phyloP scores from a whole-genome alignment of 2,329 filamentous ascomycete genomes.

The Paracorniculantispora psalliotae region DNA sequence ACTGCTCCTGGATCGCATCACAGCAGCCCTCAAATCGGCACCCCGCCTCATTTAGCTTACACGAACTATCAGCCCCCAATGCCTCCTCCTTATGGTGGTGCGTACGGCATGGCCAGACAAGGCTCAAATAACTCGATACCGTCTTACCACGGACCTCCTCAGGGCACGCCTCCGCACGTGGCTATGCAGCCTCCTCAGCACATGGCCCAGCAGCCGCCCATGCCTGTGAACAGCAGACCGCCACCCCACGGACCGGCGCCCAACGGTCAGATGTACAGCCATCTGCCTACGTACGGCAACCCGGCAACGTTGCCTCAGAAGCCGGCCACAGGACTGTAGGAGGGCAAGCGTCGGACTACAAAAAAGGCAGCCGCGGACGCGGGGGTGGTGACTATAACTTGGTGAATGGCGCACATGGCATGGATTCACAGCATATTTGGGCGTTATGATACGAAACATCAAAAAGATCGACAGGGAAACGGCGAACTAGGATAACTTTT shows the following conservation, averaged over 20 bases:
- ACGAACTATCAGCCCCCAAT: constrained; percentile 42
- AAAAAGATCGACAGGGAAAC: constrained; percentile 20
- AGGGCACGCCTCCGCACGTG: constrained; percentile 17
- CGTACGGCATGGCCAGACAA: constrained; percentile 53
- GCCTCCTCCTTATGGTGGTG: constrained; percentile 42
- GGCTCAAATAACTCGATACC: constrained; percentile 51
- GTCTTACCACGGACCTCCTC: constrained; percentile 40
- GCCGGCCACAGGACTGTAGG: constrained; percentile 46
- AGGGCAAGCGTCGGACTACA: background rate
- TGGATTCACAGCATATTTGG: constrained; percentile 28
- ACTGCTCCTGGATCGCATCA: constrained; percentile 45
- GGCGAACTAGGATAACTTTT: constrained; percentile 26
- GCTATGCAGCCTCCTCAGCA: constrained; percentile 37
- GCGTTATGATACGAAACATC: constrained; percentile 27
- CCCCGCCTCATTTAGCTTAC: constrained; percentile 44
- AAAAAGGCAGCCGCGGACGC: background rate
- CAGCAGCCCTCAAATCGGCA: constrained; percentile 49
- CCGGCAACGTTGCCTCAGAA: constrained; percentile 57
- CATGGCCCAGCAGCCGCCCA: constrained; percentile 31
- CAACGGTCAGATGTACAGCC: constrained; percentile 42
- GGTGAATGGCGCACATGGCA: constrained; percentile 30
- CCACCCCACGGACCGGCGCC: constrained; percentile 34
- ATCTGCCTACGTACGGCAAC: constrained; percentile 54
- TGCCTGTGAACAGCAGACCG: constrained; percentile 42
- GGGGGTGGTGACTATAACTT: background rate